Base-by-base conservation (phyloP, 2,329 filamentous ascomycete species). In the Claviceps maximensis region DNA sequence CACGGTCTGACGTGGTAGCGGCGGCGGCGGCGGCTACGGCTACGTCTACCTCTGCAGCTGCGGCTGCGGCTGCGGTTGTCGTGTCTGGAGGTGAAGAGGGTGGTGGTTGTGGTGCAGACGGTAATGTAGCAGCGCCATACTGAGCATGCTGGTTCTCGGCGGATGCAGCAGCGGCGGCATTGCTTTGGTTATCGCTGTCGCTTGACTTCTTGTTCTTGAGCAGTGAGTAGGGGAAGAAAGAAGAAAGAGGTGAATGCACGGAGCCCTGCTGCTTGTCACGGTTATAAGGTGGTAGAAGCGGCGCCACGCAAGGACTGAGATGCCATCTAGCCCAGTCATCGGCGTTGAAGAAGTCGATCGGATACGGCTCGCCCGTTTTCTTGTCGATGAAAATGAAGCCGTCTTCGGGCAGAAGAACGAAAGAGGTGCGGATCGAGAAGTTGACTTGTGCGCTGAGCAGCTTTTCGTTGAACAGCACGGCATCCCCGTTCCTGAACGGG, bases 381-480 rank as follows among this genome's bases (percentile, higher is more conserved):
- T 84, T 88, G 69, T 96, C 84, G 61, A 95, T 76, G 65, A 95
- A 97, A 67, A 89, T 94, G 62, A 82, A 83, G 0, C 89, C 89
- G 59, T 93, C 84, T 54, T 95, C 84, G 0, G 91, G 91, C 0
- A 97, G 75, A 9, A 96, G 81, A 12, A 84, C 82, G 62, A 87
- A 96, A 44, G 83, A 90, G 0, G 89, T 95, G 8, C 91, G 80
- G 49, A 97, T 82, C 0, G 86, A 89, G 62, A 97, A 95, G 68
- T 95, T 95, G 60, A 95, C 90, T 63, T 93, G 87, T 0, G 91
- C 89, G 1, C 89, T 95, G 17, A 97, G 76, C 0, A 96, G 85
- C 58, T 88, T 87, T 56, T 89, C 89, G 61, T 90, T 95, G 55
- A 96, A 75, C 1, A 95, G 76, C 0, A 96, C 89, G 19, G 90